Conservation (phyloP, 768 basidiomycete genomes). For the Xerocomellus intermedius region DNA sequence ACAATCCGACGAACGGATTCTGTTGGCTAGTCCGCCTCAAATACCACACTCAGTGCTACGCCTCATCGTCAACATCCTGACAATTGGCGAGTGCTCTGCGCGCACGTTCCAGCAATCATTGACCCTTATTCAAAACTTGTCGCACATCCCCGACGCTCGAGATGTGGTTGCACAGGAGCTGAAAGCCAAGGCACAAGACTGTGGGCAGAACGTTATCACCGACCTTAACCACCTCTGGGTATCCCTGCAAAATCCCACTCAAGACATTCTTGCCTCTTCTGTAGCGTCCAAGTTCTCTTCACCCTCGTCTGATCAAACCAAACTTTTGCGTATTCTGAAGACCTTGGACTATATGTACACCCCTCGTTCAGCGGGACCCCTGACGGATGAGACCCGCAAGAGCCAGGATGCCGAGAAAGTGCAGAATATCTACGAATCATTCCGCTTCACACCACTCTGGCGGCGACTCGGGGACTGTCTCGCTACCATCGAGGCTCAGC, state of each 20-base stretch:
- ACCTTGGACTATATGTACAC: constrained; percentile 97
- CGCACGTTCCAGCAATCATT: constrained; percentile 95
- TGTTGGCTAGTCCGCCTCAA: constrained; percentile 74
- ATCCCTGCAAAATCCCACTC: constrained; percentile 56
- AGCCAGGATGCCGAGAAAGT: constrained; percentile 75
- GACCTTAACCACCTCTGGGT: constrained; percentile 77
- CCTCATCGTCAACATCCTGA: constrained; percentile 94
- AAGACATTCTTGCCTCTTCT: constrained; percentile 58
- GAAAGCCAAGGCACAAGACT: constrained; percentile 80
- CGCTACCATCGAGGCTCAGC: constrained; percentile 73
- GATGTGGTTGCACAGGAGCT: constrained; percentile 90
- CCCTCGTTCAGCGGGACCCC: constrained; percentile 46
- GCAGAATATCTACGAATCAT: constrained; percentile 84
- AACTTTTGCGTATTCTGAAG: constrained; percentile 90
- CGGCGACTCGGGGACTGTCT: constrained; percentile 86
- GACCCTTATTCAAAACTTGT: constrained; percentile 88
- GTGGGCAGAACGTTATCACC: constrained; percentile 68
- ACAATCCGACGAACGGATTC: constrained; percentile 39
- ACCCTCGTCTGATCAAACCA: constrained; percentile 94
- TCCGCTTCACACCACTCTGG: constrained; percentile 91
- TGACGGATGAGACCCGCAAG: constrained; percentile 37
- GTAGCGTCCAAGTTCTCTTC: constrained; percentile 90
- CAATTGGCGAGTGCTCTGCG: constrained; percentile 95
- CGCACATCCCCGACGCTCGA: constrained; percentile 82
- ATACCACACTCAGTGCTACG: constrained; percentile 84